phyloP scores from a whole-genome alignment of 345 rosid species.

The Corchorus olitorius region DNA sequence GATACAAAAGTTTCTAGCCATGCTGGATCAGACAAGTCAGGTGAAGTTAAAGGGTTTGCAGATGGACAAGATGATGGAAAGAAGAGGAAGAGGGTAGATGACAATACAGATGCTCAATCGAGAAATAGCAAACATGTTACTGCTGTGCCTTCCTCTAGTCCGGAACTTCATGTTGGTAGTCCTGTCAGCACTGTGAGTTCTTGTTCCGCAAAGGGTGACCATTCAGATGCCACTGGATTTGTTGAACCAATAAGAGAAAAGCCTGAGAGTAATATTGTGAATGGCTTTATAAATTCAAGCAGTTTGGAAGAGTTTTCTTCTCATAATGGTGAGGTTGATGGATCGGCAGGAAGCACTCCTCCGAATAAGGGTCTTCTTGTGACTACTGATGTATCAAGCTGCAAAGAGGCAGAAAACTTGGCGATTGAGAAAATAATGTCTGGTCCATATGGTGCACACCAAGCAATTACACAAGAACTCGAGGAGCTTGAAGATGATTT shows the following conservation, averaged over 20 bases:
- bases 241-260: slow-evolving; percentile 34
- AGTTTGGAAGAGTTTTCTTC: slow-evolving; percentile 21
- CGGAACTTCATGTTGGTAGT: slow-evolving; percentile 51
- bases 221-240: slow-evolving; percentile 23
- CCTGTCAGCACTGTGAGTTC: slow-evolving; percentile 44
- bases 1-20: slow-evolving; percentile 48
- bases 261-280: slow-evolving; percentile 26
- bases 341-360: slow-evolving; percentile 20
- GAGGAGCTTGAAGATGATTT: slow-evolving; percentile 80
- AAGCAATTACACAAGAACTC: slow-evolving; percentile 57
- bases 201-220: slow-evolving; percentile 36
- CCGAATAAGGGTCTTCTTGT: slow-evolving; percentile 25
- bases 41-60: slow-evolving; percentile 56
- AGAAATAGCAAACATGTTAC: slow-evolving; percentile 35
- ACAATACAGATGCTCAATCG: slow-evolving; percentile 36
- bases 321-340: slow-evolving; percentile 34
- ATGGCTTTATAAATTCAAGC: slow-evolving; percentile 20
- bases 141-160: slow-evolving; percentile 34
- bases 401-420: slow-evolving; percentile 61
- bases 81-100: slow-evolving; percentile 69
- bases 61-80: slow-evolving; percentile 59
- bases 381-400: slow-evolving; percentile 37
- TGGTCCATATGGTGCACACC: slow-evolving; percentile 54
- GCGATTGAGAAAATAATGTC: slow-evolving; percentile 62
- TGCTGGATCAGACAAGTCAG: slow-evolving; percentile 43